A percentile compares a stretch with the other conserved stretches of the same genome.
phyloP scores from a whole-genome alignment of 305 asterid genomes.

The Fraxinus xanthoxyloides region DNA sequence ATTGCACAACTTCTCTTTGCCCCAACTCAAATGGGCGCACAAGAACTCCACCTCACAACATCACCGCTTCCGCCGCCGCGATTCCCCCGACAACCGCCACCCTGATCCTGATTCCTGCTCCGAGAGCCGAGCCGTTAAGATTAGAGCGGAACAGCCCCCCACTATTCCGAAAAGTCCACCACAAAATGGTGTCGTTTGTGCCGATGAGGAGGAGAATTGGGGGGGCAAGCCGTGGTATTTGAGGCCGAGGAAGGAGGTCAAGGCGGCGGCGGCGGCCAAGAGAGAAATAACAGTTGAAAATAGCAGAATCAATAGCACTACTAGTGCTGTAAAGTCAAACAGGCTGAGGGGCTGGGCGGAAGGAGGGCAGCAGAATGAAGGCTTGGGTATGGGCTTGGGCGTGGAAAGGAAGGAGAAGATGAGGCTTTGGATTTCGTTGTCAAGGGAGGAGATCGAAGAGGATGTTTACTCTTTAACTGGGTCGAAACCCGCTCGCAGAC shows the following conservation, averaged over 20 bases:
- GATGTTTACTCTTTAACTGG: constrained; percentile 87
- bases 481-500: constrained; percentile 68
- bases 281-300: constrained; percentile 23
- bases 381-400: constrained; percentile 24
- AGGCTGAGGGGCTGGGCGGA: constrained; percentile 42
- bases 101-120: constrained; percentile 28
- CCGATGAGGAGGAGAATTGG: constrained; percentile 38
- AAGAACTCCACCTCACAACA: constrained; percentile 37
- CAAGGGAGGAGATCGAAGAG: constrained; percentile 87
- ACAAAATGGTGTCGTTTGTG: constrained; percentile 9
- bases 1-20: constrained; percentile 70
- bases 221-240: constrained; percentile 67
- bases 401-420: constrained; percentile 48
- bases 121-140: constrained; percentile 17
- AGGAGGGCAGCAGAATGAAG: constrained; percentile 30
- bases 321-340: constrained; percentile 36
- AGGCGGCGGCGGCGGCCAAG: constrained; percentile 24
- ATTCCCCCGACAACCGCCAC: constrained; percentile 38
- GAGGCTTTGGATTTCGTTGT: constrained; percentile 75
- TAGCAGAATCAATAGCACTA: constrained; percentile 19
- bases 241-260: constrained; percentile 58
- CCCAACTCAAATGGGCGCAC: constrained; percentile 76
- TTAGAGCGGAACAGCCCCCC: constrained; percentile 17
- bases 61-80: constrained; percentile 62
- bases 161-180: neutral